Evolutionary conservation across 805 yeast species (phyloP).

Genomic region (Myxozyma nipponensis): DNA sequence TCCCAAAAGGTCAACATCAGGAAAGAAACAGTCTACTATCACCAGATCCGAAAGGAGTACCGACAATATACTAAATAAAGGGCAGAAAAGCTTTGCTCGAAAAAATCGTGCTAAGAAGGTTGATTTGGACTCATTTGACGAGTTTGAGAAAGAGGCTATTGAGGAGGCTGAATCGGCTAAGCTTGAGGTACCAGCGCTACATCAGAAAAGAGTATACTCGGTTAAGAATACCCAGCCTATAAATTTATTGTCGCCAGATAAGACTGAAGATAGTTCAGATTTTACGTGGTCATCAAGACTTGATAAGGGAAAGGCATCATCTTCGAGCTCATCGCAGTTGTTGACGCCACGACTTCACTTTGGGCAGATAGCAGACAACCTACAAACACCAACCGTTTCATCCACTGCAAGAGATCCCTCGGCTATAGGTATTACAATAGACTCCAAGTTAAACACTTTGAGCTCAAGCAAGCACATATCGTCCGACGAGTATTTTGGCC

Average conservation of each 20-base stretch:
- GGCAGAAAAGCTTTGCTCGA: not conserved
- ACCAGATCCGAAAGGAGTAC: too few species aligned
- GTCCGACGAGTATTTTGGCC: conserved; percentile 22
- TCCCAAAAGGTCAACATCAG: too few species aligned
- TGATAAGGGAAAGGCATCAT: not conserved
- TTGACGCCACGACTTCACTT: conserved; percentile 63
- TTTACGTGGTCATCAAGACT: not conserved
- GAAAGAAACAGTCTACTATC: too few species aligned
- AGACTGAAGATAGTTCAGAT: not conserved
- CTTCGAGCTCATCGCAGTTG: not conserved
- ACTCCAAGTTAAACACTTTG: not conserved
- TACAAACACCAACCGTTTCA: too few species aligned
- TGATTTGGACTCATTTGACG: conserved; percentile 43
- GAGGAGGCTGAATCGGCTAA: conserved; percentile 53
- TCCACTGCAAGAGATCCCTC: conserved; percentile 40
- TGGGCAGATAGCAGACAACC: conserved; percentile 75
- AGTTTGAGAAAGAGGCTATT: conserved; percentile 72
- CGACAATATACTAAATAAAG: not conserved
- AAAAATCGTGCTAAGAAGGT: not conserved
- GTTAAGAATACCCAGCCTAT: not conserved
- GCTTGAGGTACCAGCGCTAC: not conserved
- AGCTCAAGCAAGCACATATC: conserved; percentile 7
- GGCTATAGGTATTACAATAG: conserved; percentile 23
- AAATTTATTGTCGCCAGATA: not conserved
- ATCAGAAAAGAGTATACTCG: not conserved